Base-by-base conservation (phyloP, 1,284 basidiomycete genomes). In the Pyrrhoderma noxium region DNA sequence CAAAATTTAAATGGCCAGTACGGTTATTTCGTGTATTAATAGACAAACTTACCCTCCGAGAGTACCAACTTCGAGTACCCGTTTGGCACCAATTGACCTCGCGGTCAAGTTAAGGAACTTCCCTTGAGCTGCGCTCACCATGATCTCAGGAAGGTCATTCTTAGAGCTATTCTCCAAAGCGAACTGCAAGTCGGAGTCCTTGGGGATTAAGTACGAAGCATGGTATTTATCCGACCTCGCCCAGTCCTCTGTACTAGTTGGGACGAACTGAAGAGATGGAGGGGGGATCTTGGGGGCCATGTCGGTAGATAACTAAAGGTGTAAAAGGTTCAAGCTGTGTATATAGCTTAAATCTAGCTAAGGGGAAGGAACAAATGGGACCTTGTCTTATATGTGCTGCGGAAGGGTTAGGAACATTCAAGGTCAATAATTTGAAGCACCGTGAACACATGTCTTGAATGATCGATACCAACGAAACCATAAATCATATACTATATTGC, bases 51-150 rank as follows among this genome's bases (percentile, higher is more conserved):
- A 79, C 77, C 79, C 80, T 59, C 77, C 80, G 2, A 82, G 68
- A 5, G 80, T 82, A 1, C 80, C 81, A 45, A 84, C 72, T 58
- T 82, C 80, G 34, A 82, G 63, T 21, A 80, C 68, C 42, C 71
- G 61, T 64, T 77, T 79, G 46, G 76, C 79, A 5, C 66, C 59
- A 48, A 77, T 67, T 0, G 75, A 71, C 27, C 65, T 63, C 7
- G 71, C 75, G 18, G 77, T 57, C 3, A 82, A 69, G 53, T 75
- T 66, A 45, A 82, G 58, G 53, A 78, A 70, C 60, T 79, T 82
- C 16, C 78, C 81, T 60, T 82, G 78, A 0, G 75, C 70, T 3
- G 70, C 61, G 48, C 70, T 74, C 44, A 82, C 78, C 7, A 75
- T 72, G 42, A 81, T 80, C 34, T 74, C 66, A 2, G 73, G 73